These are phyloP conservation scores for Rhizophagus clarus DNA, from an alignment of 192 early-diverging fungal genomes.

Conservation along the genomic window DNA sequence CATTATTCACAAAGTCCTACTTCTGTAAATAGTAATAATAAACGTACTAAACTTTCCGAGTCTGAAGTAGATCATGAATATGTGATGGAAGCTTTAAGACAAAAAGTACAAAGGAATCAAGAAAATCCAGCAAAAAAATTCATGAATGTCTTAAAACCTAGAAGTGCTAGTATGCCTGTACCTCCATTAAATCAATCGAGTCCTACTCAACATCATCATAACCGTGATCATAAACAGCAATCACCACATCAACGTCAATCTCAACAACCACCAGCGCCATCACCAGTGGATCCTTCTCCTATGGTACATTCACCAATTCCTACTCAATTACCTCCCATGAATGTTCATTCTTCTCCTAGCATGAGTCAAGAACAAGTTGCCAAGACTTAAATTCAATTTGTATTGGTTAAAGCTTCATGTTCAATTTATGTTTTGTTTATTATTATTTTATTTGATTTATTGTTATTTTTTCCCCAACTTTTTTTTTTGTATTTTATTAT, in stretches of 20 bases:
- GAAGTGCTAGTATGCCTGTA: constrained; percentile 26
- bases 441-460: neutral
- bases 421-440: too few relatives aligned
- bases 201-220: constrained; percentile 18
- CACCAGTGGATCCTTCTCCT: constrained; percentile 1
- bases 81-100: constrained; percentile 48
- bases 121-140: constrained; percentile 34
- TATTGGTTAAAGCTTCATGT: too few relatives aligned
- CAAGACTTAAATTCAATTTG: neutral
- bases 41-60: constrained; percentile 35
- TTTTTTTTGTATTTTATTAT: too few relatives aligned
- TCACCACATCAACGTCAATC: constrained; percentile 24
- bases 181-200: neutral
- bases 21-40: neutral
- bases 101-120: constrained; percentile 43
- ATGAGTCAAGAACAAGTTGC: constrained; percentile 25
- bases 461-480: neutral
- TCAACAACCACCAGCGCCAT: constrained; percentile 10
- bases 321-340: constrained; percentile 27
- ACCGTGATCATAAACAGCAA: constrained; percentile 34
- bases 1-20: constrained; percentile 34
- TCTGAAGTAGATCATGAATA: constrained; percentile 48
- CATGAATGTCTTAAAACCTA: constrained; percentile 30
- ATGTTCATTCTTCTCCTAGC: constrained; percentile 30
- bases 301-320: constrained; percentile 12